phyloP scores from a whole-genome alignment of 2,329 filamentous ascomycete genomes.

The Sporothrix pseudoabietina region DNA sequence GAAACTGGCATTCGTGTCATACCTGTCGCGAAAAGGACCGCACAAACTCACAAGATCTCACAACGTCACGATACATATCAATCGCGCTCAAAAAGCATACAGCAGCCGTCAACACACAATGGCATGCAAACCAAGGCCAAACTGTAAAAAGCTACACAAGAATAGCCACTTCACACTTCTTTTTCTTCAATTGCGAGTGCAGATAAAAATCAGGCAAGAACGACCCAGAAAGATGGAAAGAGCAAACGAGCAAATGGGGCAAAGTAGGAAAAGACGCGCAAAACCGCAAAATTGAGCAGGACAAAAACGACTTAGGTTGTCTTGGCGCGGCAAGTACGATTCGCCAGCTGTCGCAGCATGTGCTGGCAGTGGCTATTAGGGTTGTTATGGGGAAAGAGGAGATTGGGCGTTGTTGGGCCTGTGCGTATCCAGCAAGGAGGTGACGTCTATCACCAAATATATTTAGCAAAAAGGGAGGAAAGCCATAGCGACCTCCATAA shows the following conservation, averaged over 20 bases:
- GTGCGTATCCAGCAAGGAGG: background rate
- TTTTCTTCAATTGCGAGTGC: background rate
- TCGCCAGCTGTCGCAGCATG: background rate
- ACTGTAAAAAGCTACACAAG: background rate
- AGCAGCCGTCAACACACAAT: background rate
- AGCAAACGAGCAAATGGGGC: background rate
- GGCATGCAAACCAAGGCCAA: background rate
- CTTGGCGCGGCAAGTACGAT: constrained; percentile 12
- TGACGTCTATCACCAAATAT: background rate
- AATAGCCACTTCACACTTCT: background rate
- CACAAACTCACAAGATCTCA: background rate
- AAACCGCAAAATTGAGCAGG: background rate
- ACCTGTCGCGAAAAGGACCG: background rate
- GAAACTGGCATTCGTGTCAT: background rate
- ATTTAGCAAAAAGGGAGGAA: background rate
- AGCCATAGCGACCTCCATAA: background rate
- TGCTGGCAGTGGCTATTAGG: background rate
- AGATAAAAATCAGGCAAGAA: background rate
- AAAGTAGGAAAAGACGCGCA: constrained; percentile 7
- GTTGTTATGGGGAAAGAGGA: background rate
- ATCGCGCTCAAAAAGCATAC: background rate
- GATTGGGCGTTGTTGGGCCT: background rate
- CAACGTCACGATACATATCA: background rate
- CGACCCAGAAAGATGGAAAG: background rate
- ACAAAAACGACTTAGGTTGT: constrained; percentile 1